Evolutionary conservation across 306 rosid genomes (phyloP).

Genomic region (Morella rubra): DNA sequence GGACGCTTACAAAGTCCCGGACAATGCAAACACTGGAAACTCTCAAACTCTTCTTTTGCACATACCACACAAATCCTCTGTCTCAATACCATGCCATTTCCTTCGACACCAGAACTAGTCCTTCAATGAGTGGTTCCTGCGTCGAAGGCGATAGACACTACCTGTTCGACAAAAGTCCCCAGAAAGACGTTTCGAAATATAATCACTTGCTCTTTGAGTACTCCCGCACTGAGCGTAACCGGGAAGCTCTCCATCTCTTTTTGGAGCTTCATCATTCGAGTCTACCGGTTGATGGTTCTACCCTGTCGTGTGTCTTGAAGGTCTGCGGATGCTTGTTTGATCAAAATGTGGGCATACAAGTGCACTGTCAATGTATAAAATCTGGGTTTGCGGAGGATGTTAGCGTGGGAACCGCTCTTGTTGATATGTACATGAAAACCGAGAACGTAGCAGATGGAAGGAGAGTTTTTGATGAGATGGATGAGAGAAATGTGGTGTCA

Average conservation of each 20-base stretch:
- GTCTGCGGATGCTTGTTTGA: constrained; percentile 53
- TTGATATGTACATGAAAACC: constrained; percentile 88
- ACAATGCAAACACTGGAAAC: constrained; percentile 24
- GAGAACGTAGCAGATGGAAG: constrained; percentile 52
- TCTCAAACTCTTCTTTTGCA: background rate
- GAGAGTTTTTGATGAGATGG: constrained; percentile 75
- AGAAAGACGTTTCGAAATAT: too few species aligned
- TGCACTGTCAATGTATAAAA: constrained; percentile 69
- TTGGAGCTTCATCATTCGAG: too few species aligned
- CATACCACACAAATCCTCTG: too few species aligned
- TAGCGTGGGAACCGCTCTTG: constrained; percentile 72
- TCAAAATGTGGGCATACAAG: constrained; percentile 53
- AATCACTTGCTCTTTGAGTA: too few species aligned
- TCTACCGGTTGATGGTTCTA: constrained; percentile 19
- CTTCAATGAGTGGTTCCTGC: too few species aligned
- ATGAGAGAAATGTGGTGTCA: constrained; percentile 61
- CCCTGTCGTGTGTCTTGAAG: constrained; percentile 58
- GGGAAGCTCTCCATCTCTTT: too few species aligned
- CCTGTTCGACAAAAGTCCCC: too few species aligned
- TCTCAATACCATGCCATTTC: too few species aligned
- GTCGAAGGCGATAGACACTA: too few species aligned
- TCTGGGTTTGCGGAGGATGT: constrained; percentile 55
- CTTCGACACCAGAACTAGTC: background rate
- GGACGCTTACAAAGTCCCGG: constrained; percentile 29
- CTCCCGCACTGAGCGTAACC: too few species aligned